Percentiles rank a stretch among this genome's conserved stretches.
phyloP scores from a whole-genome alignment of 2,329 filamentous ascomycete genomes.

The Colletotrichum brevisporum region DNA sequence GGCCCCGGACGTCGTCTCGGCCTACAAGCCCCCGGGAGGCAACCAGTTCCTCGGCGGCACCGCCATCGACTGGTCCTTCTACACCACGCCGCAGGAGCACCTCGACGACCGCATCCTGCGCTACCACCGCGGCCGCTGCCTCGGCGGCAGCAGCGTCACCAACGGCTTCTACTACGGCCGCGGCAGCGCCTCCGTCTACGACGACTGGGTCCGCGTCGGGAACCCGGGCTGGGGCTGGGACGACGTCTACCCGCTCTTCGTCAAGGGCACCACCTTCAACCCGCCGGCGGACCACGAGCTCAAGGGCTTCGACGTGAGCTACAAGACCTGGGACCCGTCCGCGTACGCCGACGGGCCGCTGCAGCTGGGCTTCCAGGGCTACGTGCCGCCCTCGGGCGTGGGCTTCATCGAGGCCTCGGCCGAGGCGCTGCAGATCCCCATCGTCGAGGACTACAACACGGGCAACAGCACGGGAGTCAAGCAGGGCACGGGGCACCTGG shows the following conservation, averaged over 20 bases:
- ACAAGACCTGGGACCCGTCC: constrained; percentile 46
- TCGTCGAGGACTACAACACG: constrained; percentile 46
- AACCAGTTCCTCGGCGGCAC: constrained; percentile 45
- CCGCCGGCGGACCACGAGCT: constrained; percentile 39
- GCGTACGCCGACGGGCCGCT: constrained; percentile 46
- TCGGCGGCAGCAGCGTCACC: constrained; percentile 50
- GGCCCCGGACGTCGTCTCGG: constrained; percentile 43
- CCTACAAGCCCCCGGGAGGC: constrained; percentile 44
- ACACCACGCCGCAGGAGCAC: constrained; percentile 43
- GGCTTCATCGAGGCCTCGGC: constrained; percentile 46
- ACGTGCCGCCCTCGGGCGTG: constrained; percentile 47
- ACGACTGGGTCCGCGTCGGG: constrained; percentile 50
- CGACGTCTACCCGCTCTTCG: constrained; percentile 44
- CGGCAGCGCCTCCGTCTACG: constrained; percentile 48
- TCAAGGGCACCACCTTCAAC: constrained; percentile 47
- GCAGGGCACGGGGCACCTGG: constrained; percentile 46
- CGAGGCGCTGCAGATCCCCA: constrained; percentile 43
- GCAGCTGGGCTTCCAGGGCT: constrained; percentile 46
- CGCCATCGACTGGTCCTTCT: constrained; percentile 46
- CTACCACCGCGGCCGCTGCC: constrained; percentile 48
- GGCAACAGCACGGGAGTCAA: constrained; percentile 48
- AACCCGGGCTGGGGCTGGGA: constrained; percentile 52
- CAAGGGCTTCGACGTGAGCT: constrained; percentile 45
- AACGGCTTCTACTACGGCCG: constrained; percentile 52
- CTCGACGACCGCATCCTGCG: constrained; percentile 49